Percentiles rank a stretch among this genome's conserved stretches.
Evolutionary conservation across 192 early-diverging fungal species (phyloP).

Genomic region (Bifiguratus adelaidae): DNA sequence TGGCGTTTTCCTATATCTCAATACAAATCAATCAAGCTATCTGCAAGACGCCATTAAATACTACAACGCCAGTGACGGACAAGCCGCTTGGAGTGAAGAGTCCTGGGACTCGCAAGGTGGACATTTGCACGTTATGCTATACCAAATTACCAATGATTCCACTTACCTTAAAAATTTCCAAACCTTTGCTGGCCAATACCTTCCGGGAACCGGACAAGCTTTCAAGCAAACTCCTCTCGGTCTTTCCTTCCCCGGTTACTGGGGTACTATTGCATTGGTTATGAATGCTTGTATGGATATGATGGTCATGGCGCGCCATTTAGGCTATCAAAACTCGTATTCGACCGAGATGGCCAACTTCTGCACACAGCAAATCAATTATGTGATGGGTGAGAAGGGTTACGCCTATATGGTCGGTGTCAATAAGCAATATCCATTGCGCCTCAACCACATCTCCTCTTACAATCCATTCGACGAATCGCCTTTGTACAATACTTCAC

Average conservation of each 20-base stretch:
- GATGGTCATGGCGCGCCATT: conserved; percentile 22
- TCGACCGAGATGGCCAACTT: conserved; percentile 15
- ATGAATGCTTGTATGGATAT: conserved; percentile 31
- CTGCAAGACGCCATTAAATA: conserved; percentile 28
- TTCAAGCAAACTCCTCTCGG: conserved; percentile 37
- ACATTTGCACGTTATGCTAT: conserved; percentile 23
- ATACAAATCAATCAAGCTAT: conserved; percentile 29
- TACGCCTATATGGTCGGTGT: conserved; percentile 41
- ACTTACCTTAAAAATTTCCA: conserved; percentile 19
- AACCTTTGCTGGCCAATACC: conserved; percentile 17
- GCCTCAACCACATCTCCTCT: conserved; percentile 38
- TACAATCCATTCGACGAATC: conserved; percentile 45
- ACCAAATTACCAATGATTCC: conserved; percentile 25
- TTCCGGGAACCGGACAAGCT: conserved; percentile 16
- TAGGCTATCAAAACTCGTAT: conserved; percentile 9
- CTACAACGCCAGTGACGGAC: not conserved
- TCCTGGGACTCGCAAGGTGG: conserved; percentile 44
- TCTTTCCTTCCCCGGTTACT: conserved; percentile 26
- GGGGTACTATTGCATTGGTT: conserved; percentile 40
- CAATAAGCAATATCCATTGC: conserved; percentile 30
- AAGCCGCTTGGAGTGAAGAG: conserved; percentile 17
- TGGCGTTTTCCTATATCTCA: conserved; percentile 42
- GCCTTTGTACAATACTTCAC: conserved; percentile 31
- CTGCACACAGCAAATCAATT: conserved; percentile 39
- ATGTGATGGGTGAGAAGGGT: conserved; percentile 37